Evolutionary conservation across 2,329 filamentous ascomycete species (phyloP).

Genomic region (Trichoderma sp.): DNA sequence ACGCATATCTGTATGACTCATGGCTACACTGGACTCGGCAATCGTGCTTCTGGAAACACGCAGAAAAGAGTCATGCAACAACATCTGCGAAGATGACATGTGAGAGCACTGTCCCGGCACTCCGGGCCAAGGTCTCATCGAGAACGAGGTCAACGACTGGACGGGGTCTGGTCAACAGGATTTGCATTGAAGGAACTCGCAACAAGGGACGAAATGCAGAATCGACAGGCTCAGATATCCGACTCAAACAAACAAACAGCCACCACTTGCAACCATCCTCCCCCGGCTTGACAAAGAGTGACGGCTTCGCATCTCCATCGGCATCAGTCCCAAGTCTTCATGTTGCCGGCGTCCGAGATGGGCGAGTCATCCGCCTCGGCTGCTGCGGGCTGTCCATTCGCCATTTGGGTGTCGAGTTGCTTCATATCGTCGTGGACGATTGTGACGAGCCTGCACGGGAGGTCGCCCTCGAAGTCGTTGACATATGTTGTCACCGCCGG

Average conservation of each 20-base stretch:
- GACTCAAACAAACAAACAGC: not conserved
- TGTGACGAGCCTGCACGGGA: not conserved
- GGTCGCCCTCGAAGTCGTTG: not conserved
- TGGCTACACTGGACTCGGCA: too few species aligned
- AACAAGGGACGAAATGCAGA: too few species aligned
- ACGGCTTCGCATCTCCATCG: not conserved
- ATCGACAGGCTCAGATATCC: not conserved
- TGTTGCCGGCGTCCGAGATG: not conserved
- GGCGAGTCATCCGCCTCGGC: not conserved
- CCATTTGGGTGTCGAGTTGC: not conserved
- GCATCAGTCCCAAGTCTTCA: not conserved
- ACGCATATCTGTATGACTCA: not conserved
- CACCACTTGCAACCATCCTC: not conserved
- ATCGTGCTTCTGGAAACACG: too few species aligned
- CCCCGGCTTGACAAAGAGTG: not conserved
- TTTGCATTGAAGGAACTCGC: too few species aligned
- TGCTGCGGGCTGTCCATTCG: not conserved
- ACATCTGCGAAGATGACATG: too few species aligned
- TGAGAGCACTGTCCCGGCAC: too few species aligned
- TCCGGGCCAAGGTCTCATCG: too few species aligned
- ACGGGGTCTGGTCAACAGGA: too few species aligned
- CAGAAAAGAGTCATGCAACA: too few species aligned
- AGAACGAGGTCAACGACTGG: too few species aligned
- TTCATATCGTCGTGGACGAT: not conserved
- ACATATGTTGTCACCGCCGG: constrained; percentile 8